Evolutionary conservation across 495 filamentous ascomycete species (phyloP), one percentile per base, ranked within the genome.

Genomic region (Penicillium pancosmium): DNA sequence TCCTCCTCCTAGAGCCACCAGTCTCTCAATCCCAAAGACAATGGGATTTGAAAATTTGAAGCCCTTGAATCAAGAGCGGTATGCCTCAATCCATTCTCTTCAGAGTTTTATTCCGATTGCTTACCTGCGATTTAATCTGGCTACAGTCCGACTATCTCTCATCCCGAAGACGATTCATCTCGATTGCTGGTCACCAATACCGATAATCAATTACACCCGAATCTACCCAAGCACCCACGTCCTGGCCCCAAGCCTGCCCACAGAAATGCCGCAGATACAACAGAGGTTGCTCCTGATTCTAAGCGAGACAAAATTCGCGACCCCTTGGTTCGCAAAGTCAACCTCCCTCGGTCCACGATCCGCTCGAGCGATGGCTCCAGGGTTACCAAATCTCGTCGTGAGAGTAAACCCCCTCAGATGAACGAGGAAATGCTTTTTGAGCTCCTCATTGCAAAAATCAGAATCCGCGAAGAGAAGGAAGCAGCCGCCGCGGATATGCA

Each of bases 361-460:
- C 19, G 25, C 13, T 13, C 41, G 18, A 47, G 56, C 4, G 50
- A 61, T 46, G 55, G 58, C n/a, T 35, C 9, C 18, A 64, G 56
- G 31, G 38, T 56, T 1, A 49, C 56, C 10, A 72, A 71, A 40
- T 43, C 54, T 52, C 64, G 62, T 0, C 63, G 55, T 13, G 35
- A 58, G 31, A 50, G 10, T 9, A 23, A 27, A 27, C 2, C 54
- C n/a, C 57, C 53, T 7, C 44, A 67, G 8, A 47, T 73, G 0
- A 67, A 64, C 10, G 76, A 78, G 54, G 68, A 77, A 21, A 62
- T 65, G 18, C 54, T 77, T 11, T 77, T 79, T 35, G 67, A 75
- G 34, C 66, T 75, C n/a, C 59, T 79, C 5, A 73, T 76, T 27
- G 51, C 41, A 23, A 71, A 56, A 25, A 63, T 78, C 31, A 72